Evolutionary conservation across 1,284 basidiomycete species (phyloP).

Genomic region (Apiotrichum veenhuisii): DNA sequence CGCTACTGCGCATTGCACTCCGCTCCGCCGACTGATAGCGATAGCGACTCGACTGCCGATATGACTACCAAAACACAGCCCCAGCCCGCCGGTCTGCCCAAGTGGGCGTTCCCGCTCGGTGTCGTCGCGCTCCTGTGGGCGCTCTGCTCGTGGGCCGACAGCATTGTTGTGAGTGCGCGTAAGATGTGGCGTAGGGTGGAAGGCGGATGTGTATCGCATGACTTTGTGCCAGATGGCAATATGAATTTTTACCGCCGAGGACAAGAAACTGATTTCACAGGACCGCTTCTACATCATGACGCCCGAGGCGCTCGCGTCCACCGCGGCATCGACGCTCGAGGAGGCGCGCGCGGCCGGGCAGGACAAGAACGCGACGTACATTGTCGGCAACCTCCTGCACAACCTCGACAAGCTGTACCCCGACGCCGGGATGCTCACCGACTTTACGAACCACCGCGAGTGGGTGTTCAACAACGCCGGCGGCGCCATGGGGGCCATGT

Average conservation of each 20-base stretch:
- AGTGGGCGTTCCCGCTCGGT: conserved; percentile 21
- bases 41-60: background rate
- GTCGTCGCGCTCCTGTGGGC: conserved; percentile 27
- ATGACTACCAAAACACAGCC: background rate
- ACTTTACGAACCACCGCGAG: conserved; percentile 59
- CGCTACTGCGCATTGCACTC: background rate
- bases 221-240: no score
- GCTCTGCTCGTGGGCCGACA: conserved; percentile 28
- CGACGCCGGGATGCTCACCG: conserved; percentile 59
- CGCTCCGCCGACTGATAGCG: no score
- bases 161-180: conserved; percentile 31
- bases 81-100: conserved; percentile 2
- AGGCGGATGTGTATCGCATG: background rate
- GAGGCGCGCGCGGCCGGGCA: conserved; percentile 42
- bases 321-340: conserved; percentile 68
- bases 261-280: conserved; percentile 28
- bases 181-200: background rate
- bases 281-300: conserved; percentile 68
- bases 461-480: conserved; percentile 99
- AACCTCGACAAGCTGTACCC: conserved; percentile 68
- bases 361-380: conserved; percentile 55
- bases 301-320: conserved; percentile 60
- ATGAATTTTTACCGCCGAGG: no score
- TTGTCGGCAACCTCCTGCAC: conserved; percentile 59
- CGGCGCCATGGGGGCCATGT: conserved; percentile 96